A percentile compares a stretch with the other conserved stretches of the same genome.
phyloP scores from a whole-genome alignment of 805 yeast genomes.

The Starmerella asiatica region DNA sequence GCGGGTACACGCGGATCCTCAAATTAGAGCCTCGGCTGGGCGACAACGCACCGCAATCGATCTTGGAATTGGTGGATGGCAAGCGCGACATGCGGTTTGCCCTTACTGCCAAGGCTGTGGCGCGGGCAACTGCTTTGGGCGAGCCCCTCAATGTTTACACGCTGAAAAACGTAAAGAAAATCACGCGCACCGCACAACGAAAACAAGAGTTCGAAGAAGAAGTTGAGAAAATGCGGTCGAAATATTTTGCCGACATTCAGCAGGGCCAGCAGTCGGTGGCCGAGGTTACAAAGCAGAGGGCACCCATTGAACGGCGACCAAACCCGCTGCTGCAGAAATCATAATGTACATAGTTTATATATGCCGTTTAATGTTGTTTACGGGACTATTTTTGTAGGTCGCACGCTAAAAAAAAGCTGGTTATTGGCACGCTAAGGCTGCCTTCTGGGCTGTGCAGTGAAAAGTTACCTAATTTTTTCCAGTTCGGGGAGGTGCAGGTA shows the following conservation, averaged over 20 bases:
- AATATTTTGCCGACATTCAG: constrained; percentile 20
- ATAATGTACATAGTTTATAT: neutral
- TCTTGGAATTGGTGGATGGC: constrained; percentile 74
- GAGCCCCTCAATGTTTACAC: constrained; percentile 43
- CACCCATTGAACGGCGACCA: constrained; percentile 10
- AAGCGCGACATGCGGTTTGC: constrained; percentile 60
- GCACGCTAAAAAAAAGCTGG: too few relatives aligned
- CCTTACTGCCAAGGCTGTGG: constrained; percentile 68
- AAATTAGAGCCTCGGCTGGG: constrained; percentile 75
- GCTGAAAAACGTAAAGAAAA: constrained; percentile 39
- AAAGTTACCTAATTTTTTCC: neutral
- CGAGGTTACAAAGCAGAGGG: constrained; percentile 5
- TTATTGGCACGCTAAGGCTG: too few relatives aligned
- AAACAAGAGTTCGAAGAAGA: constrained; percentile 41
- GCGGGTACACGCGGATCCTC: constrained; percentile 79
- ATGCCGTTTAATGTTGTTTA: neutral
- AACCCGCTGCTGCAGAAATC: constrained; percentile 5
- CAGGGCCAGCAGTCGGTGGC: constrained; percentile 3
- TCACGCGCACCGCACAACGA: constrained; percentile 40
- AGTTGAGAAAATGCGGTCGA: constrained; percentile 43
- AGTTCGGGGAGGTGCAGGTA: neutral
- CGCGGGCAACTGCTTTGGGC: constrained; percentile 58
- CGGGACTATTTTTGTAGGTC: too few relatives aligned
- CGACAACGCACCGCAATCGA: constrained; percentile 82
- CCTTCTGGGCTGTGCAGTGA: neutral